These are phyloP conservation scores for Debaryomycetaceae sp. DNA, from an alignment of 1,139 yeast species.

Conservation along the genomic window DNA sequence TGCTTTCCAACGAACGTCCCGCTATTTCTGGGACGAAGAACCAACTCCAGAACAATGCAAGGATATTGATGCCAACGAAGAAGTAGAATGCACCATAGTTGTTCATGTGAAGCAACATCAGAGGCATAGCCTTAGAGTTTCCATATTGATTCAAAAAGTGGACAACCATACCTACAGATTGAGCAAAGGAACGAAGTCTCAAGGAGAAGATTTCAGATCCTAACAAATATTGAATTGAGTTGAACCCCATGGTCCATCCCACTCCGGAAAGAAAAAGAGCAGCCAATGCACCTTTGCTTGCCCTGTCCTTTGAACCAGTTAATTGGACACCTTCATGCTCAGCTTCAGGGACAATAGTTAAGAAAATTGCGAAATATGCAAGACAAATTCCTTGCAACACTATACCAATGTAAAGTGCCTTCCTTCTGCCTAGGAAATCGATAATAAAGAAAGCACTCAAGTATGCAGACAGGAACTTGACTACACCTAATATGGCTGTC, in stretches of 20 bases:
- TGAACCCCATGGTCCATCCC: constrained; percentile 66
- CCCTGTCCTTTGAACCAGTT: constrained; percentile 28
- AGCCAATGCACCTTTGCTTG: constrained; percentile 51
- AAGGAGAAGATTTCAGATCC: constrained; percentile 61
- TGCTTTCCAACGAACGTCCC: constrained; percentile 53
- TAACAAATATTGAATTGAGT: constrained; percentile 54
- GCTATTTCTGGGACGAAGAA: constrained; percentile 53
- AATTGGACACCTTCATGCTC: constrained; percentile 24
- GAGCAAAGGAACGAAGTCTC: constrained; percentile 51
- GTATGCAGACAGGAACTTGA: constrained; percentile 43
- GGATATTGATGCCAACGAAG: constrained; percentile 41
- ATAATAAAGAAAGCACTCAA: constrained; percentile 45
- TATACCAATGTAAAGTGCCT: constrained; percentile 37
- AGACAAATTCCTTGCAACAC: constrained; percentile 27
- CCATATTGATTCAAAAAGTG: constrained; percentile 62
- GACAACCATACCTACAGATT: constrained; percentile 52
- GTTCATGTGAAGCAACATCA: constrained; percentile 46
- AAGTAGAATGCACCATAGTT: constrained; percentile 55
- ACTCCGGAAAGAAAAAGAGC: constrained; percentile 51
- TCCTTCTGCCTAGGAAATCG: constrained; percentile 46
- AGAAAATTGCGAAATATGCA: constrained; percentile 44
- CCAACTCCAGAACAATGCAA: constrained; percentile 48
- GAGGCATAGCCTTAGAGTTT: constrained; percentile 55
- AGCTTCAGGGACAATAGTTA: constrained; percentile 46
- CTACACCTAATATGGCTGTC: constrained; percentile 49